Conservation (phyloP, 2,329 filamentous ascomycete species). For the Sporothrix brunneoviolacea region DNA sequence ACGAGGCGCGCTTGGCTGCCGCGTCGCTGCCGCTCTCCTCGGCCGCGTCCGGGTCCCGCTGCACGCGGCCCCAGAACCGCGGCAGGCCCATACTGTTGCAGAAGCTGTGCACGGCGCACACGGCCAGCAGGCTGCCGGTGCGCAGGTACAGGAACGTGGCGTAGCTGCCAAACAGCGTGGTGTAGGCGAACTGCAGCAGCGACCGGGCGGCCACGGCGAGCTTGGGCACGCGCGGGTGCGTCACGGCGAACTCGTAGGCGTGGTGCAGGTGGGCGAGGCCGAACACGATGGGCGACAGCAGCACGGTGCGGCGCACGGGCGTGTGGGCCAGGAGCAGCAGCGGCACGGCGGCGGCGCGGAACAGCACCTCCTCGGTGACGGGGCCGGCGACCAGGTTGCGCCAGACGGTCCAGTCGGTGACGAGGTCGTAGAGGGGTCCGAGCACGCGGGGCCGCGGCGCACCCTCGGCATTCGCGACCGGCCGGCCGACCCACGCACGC, state of each 20-base stretch:
- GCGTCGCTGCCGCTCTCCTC: background rate
- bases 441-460: background rate
- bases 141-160: slow-evolving; percentile 83
- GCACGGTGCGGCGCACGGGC: slow-evolving; percentile 55
- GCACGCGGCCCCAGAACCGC: slow-evolving; percentile 72
- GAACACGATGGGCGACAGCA: slow-evolving; percentile 81
- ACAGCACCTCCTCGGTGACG: slow-evolving; percentile 87
- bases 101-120: slow-evolving; percentile 73
- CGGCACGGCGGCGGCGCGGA: slow-evolving; percentile 79
- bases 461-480: slow-evolving; percentile 31
- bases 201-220: slow-evolving; percentile 61
- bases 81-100: slow-evolving; percentile 92
- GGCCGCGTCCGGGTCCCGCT: slow-evolving; percentile 24
- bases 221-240: slow-evolving; percentile 63
- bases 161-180: slow-evolving; percentile 88
- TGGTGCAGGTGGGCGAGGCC: slow-evolving; percentile 92
- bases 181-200: slow-evolving; percentile 80
- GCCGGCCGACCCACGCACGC: slow-evolving; percentile 49
- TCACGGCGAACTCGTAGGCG: slow-evolving; percentile 87
- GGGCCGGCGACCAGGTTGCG: slow-evolving; percentile 84
- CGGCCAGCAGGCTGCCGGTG: slow-evolving; percentile 72
- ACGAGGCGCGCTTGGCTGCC: slow-evolving; percentile 15
- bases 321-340: slow-evolving; percentile 68
- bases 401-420: slow-evolving; percentile 73
- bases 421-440: slow-evolving; percentile 47